Conservation (phyloP, 768 basidiomycete species). For the Dentipellis sp. region DNA sequence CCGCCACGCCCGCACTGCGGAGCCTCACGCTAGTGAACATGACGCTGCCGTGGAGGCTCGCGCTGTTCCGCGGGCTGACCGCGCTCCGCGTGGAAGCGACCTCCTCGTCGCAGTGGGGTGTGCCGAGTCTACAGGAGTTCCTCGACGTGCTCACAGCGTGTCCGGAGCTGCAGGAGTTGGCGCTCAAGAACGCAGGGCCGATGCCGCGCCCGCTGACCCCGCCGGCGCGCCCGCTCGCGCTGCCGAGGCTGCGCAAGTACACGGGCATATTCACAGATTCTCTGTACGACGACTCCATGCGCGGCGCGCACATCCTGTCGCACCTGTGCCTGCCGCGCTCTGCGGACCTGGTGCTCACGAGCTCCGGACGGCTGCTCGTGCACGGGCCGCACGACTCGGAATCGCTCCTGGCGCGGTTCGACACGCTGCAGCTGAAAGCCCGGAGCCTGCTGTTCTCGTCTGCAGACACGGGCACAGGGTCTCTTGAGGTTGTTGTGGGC, state of each 20-base stretch:
- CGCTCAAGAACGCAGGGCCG: not conserved
- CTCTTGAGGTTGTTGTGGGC: too few species aligned
- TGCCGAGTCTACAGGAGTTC: not conserved
- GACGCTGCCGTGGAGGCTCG: not conserved
- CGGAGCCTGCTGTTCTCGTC: too few species aligned
- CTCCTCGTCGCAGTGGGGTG: not conserved
- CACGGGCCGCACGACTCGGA: not conserved
- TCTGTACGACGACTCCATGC: not conserved
- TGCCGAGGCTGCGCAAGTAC: not conserved
- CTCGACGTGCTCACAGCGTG: not conserved
- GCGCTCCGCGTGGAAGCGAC: too few species aligned
- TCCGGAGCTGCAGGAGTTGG: not conserved
- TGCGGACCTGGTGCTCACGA: not conserved
- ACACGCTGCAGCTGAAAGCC: not conserved
- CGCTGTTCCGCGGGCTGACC: not conserved
- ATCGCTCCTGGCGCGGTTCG: not conserved
- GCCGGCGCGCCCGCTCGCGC: not conserved
- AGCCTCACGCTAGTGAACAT: not conserved
- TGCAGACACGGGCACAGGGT: too few species aligned
- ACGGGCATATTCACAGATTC: not conserved
- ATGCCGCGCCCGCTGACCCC: not conserved
- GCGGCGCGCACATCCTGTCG: not conserved
- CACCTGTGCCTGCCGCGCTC: not conserved
- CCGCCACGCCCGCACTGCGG: not conserved
- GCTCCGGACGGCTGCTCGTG: not conserved